A percentile compares a stretch with the other conserved stretches of the same genome.
Conservation (phyloP, 495 filamentous ascomycete species). For the Penicillium paradoxum region DNA sequence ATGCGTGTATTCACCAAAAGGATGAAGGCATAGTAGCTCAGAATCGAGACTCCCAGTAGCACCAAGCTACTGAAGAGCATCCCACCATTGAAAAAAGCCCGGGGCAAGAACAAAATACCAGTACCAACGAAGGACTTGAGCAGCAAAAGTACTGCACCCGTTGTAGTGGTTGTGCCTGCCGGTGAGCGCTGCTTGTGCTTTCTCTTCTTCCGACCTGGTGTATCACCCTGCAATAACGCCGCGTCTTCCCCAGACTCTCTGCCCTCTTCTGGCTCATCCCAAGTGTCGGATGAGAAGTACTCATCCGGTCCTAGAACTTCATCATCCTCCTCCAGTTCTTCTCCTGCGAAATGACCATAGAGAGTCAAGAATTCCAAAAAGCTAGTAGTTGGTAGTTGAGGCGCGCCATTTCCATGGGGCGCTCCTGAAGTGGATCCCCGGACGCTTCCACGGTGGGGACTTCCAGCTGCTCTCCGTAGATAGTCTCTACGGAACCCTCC, state of each 20-base stretch:
- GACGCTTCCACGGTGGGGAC: slow-evolving; percentile 49
- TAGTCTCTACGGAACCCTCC: slow-evolving; percentile 92
- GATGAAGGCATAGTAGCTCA: slow-evolving; percentile 97
- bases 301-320: slow-evolving; percentile 79
- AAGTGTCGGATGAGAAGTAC: slow-evolving; percentile 71
- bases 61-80: slow-evolving; percentile 96
- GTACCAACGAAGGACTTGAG: slow-evolving; percentile 98
- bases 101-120: slow-evolving; percentile 91
- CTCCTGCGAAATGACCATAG: slow-evolving; percentile 96
- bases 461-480: slow-evolving; percentile 61
- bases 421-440: slow-evolving; percentile 34
- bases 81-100: slow-evolving; percentile 89
- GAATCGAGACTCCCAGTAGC: slow-evolving; percentile 69
- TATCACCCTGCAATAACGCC: slow-evolving; percentile 67
- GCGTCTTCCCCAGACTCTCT: slow-evolving; percentile 75
- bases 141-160: slow-evolving; percentile 72
- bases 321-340: slow-evolving; percentile 92
- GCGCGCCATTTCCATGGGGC: slow-evolving; percentile 40
- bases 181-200: slow-evolving; percentile 65
- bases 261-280: slow-evolving; percentile 55
- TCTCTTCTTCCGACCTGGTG: slow-evolving; percentile 56
- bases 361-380: slow-evolving; percentile 93
- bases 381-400: slow-evolving; percentile 74
- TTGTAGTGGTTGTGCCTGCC: slow-evolving; percentile 65
- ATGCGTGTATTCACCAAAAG: slow-evolving; percentile 82